These are phyloP conservation scores for Penicillium odoratum DNA, from an alignment of 495 filamentous ascomycete species.

Conservation along the genomic window DNA sequence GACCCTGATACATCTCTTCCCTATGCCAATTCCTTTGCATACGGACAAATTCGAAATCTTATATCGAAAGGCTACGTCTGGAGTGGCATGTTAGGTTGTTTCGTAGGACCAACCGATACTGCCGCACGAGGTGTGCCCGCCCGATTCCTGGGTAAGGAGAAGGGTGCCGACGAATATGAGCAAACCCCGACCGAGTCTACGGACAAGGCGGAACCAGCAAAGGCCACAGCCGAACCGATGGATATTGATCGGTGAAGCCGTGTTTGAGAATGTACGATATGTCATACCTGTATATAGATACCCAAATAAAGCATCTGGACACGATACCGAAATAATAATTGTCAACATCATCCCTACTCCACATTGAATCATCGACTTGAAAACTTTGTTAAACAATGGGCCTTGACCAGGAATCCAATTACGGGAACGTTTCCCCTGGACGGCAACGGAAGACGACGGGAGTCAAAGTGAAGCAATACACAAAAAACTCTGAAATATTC, in stretches of 20 bases:
- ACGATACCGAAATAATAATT: conserved; percentile 10
- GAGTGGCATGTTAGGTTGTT: conserved; percentile 74
- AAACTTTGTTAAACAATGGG: neutral
- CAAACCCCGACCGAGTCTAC: conserved; percentile 6
- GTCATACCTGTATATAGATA: conserved; percentile 8
- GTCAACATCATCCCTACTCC: conserved; percentile 13
- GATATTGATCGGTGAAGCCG: conserved; percentile 16
- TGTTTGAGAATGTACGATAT: conserved; percentile 15
- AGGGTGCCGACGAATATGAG: conserved; percentile 13
- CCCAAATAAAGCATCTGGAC: conserved; percentile 5
- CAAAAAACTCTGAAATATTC: neutral
- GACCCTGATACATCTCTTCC: conserved; percentile 76
- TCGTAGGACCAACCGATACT: conserved; percentile 61
- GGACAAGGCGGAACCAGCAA: neutral
- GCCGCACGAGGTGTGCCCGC: conserved; percentile 70
- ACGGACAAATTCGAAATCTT: conserved; percentile 64
- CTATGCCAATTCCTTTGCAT: conserved; percentile 73
- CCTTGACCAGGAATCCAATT: neutral
- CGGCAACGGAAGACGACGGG: conserved; percentile 17
- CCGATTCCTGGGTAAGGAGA: conserved; percentile 52
- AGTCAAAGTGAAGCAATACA: conserved; percentile 2
- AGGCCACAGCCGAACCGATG: conserved; percentile 19
- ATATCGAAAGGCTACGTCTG: conserved; percentile 64
- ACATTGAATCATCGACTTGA: conserved; percentile 16
- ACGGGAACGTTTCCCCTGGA: neutral